Percentiles rank a stretch among this genome's conserved stretches.
These are phyloP conservation scores for Henningerozyma blattae DNA, from an alignment of 805 yeast species.

Conservation along the genomic window DNA sequence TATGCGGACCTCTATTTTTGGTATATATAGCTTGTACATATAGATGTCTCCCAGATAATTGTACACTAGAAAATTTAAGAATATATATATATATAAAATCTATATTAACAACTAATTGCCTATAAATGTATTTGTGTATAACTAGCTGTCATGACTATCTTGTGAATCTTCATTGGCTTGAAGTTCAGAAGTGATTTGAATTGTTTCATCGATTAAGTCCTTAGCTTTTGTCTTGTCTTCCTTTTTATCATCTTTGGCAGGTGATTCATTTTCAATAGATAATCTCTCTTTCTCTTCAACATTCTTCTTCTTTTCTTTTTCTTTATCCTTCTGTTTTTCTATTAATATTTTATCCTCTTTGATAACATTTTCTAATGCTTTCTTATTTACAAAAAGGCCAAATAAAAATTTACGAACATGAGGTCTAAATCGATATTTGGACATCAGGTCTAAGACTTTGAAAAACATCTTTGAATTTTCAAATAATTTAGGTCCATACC, in stretches of 20 bases:
- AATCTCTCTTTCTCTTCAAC: not conserved
- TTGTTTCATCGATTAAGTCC: too few species aligned
- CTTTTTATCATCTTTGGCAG: not conserved
- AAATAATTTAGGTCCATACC: slow-evolving; percentile 37
- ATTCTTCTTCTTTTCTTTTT: slow-evolving; percentile 2
- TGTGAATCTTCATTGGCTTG: too few species aligned
- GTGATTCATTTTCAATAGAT: not conserved
- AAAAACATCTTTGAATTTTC: slow-evolving; percentile 43
- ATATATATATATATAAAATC: too few species aligned
- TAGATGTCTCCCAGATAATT: not conserved
- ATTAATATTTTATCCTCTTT: slow-evolving; percentile 28
- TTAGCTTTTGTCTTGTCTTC: too few species aligned
- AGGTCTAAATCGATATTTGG: slow-evolving; percentile 46
- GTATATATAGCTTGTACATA: not conserved
- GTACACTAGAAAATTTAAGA: too few species aligned
- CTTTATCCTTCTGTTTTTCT: slow-evolving; percentile 4
- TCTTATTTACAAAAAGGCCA: slow-evolving; percentile 46
- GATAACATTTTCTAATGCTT: slow-evolving; percentile 39
- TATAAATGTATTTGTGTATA: too few species aligned
- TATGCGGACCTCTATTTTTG: not conserved
- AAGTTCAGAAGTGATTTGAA: too few species aligned
- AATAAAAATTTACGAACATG: slow-evolving; percentile 53
- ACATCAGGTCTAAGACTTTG: slow-evolving; percentile 39
- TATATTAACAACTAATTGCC: too few species aligned
- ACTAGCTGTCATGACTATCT: too few species aligned